Evolutionary conservation across 345 rosid species (phyloP).

Genomic region (Lagerstroemia speciosa): DNA sequence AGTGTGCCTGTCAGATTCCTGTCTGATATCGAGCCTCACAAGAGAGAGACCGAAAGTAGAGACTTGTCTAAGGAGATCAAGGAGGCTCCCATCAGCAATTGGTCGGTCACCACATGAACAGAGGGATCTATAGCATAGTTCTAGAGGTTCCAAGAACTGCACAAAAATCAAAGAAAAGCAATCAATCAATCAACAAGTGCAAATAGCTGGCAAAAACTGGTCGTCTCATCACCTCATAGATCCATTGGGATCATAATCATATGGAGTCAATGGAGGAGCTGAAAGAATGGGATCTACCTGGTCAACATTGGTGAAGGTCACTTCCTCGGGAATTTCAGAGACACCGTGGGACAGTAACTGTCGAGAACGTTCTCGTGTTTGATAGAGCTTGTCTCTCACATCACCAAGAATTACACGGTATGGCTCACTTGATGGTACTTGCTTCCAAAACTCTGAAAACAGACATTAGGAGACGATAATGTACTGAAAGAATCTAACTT

Average conservation of each 20-base stretch:
- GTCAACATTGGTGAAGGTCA: slow-evolving; percentile 39
- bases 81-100: slow-evolving; percentile 98
- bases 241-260: neutral
- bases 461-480: slow-evolving; percentile 2
- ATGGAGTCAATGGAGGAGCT: neutral
- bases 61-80: slow-evolving; percentile 94
- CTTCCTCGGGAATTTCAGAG: slow-evolving; percentile 59
- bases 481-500: neutral
- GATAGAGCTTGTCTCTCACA: slow-evolving; percentile 53
- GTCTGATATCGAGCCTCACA: slow-evolving; percentile 90
- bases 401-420: slow-evolving; percentile 66
- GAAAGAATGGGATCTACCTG: slow-evolving; percentile 24
- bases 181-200: slow-evolving; percentile 3
- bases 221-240: neutral
- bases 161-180: slow-evolving; percentile 13
- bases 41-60: slow-evolving; percentile 96
- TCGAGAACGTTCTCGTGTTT: slow-evolving; percentile 58
- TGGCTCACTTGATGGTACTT: slow-evolving; percentile 49
- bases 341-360: slow-evolving; percentile 36
- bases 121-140: slow-evolving; percentile 86
- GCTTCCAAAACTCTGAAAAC: slow-evolving; percentile 74
- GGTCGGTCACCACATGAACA: slow-evolving; percentile 86
- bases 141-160: slow-evolving; percentile 97
- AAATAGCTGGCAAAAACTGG: neutral
- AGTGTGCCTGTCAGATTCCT: slow-evolving; percentile 94